A percentile compares a stretch with the other conserved stretches of the same genome.
Evolutionary conservation across 441 rosid genomes (phyloP).

Genomic region (Isatis lusitanica): DNA sequence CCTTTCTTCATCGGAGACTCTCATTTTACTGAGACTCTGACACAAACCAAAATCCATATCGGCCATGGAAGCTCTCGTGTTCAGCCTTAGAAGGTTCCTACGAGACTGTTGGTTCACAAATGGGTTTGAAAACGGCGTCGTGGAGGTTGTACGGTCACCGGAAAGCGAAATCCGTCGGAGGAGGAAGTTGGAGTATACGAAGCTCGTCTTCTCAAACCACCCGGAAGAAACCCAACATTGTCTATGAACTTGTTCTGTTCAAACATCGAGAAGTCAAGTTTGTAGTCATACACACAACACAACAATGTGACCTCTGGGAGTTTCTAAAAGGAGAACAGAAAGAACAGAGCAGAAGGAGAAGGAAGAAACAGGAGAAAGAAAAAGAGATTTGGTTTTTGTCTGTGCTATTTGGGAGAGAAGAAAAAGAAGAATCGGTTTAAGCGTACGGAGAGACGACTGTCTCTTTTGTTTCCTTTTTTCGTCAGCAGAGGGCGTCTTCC

Average conservation of each 20-base stretch:
- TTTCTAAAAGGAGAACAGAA: no score
- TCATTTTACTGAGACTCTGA: conserved; percentile 41
- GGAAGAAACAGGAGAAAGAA: no score
- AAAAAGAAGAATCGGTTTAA: no score
- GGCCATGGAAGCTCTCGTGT: not conserved
- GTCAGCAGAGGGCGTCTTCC: no score
- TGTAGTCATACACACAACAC: no score
- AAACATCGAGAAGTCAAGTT: not conserved
- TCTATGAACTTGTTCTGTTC: conserved; percentile 7
- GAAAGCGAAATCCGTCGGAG: conserved; percentile 34
- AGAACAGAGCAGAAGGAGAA: no score
- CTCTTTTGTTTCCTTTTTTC: no score
- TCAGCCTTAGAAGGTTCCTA: not conserved
- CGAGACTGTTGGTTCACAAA: not conserved
- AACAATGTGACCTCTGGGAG: no score
- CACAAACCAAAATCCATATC: conserved; percentile 46
- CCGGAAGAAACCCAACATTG: not conserved
- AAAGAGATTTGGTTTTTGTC: no score
- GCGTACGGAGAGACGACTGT: no score
- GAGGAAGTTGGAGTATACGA: conserved; percentile 21
- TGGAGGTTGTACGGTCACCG: conserved; percentile 28
- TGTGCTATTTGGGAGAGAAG: no score
- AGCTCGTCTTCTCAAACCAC: not conserved
- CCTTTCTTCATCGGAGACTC: conserved; percentile 41
- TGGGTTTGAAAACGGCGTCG: not conserved